Base-by-base conservation (phyloP, 306 rosid species). In the Alnus rubra region DNA sequence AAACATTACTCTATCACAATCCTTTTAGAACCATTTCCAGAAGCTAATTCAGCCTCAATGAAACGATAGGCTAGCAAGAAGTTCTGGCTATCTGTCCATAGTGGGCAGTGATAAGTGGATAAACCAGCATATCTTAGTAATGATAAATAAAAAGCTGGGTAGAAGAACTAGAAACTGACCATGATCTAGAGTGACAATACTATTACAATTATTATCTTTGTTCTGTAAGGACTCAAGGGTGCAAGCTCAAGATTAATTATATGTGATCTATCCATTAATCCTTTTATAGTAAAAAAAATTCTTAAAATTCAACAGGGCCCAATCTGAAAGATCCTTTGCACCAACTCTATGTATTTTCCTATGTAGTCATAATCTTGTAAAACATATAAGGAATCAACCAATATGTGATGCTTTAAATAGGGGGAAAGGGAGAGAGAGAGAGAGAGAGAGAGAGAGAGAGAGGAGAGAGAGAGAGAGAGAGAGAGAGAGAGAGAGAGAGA, bases 331-430 rank as follows among this genome's bases (percentile, higher is more conserved):
- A 63, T 33, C 7, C 5, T 63, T 63, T 33, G 47, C 76, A 78
- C 31, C 54, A 28, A 55, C 44, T 23, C 68, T 45, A 15, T 4
- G 42, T 63, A 68, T 42, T 68, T 18, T 7, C 68, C 31, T 23
- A 10, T 23, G 28, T 28, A 18, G 45, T 33, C 13, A 13, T 14
- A 63, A 15, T 63, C 44, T 18, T 37, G 23, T 18, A 68, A 68
- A 68, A n/a, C 52, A 37, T 68, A 33, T n/a, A 68, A 49, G 19
- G 49, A 44, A 79, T 35, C 19, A 39, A 79, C 44, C 23, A 72
- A 18, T 52, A 42, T 1, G 8, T 9, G 39, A 54, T 69, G 54
- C 18, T 70, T 19, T 7, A n/a, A 47, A 16, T 18, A 10, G 3
- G 23, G 31, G 50, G 5, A 3, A n/a, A n/a, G n/a, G n/a, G 28